Conservation (phyloP, 2,329 filamentous ascomycete species). For the Exophiala sp. region DNA sequence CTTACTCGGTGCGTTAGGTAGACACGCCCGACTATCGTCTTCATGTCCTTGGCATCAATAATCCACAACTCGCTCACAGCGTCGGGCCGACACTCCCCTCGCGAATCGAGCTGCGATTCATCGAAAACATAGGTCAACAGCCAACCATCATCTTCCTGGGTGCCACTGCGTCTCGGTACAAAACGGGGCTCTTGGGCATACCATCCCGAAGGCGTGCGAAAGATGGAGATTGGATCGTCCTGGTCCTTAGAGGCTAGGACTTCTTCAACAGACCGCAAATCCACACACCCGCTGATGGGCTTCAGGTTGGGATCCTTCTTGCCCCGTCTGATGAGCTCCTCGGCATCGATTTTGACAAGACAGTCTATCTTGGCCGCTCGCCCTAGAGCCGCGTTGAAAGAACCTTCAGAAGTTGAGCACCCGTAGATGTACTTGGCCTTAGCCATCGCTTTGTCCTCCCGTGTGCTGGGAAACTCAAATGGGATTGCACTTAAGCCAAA, state of each 20-base stretch:
- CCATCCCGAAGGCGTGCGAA: conserved; percentile 55
- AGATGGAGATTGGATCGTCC: conserved; percentile 56
- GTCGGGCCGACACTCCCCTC: conserved; percentile 42
- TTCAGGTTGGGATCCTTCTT: conserved; percentile 41
- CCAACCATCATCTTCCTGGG: conserved; percentile 59
- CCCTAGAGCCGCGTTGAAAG: conserved; percentile 56
- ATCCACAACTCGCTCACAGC: conserved; percentile 62
- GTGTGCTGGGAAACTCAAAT: conserved; percentile 62
- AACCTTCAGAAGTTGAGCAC: conserved; percentile 54
- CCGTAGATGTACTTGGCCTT: conserved; percentile 59
- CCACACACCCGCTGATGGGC: conserved; percentile 56
- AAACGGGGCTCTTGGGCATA: conserved; percentile 65
- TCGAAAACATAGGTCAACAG: conserved; percentile 65
- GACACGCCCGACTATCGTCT: conserved; percentile 53
- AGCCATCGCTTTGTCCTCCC: conserved; percentile 52
- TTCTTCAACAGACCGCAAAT: conserved; percentile 50
- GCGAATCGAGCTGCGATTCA: conserved; percentile 55
- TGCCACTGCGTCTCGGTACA: conserved; percentile 43
- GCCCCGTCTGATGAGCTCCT: conserved; percentile 50
- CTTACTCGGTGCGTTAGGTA: conserved; percentile 60
- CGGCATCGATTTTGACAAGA: conserved; percentile 56
- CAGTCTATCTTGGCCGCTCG: conserved; percentile 62
- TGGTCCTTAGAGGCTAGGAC: conserved; percentile 44
- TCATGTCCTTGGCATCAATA: conserved; percentile 59
- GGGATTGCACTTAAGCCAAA: conserved; percentile 60